These are phyloP conservation scores for Collybiopsis luxurians DNA, from an alignment of 768 basidiomycete species.

Conservation along the genomic window DNA sequence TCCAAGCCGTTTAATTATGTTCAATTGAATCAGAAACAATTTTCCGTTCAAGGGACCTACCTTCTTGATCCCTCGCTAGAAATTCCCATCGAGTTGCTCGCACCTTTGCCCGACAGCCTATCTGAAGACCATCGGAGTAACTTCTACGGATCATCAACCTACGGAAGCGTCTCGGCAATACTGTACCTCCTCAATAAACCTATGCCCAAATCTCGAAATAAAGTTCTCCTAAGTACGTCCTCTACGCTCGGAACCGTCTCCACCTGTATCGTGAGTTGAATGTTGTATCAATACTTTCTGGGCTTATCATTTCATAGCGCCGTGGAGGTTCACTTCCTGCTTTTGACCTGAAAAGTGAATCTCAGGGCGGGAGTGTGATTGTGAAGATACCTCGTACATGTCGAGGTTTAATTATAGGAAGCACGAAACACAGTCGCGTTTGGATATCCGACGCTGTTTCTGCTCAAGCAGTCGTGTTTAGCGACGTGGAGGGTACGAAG, in stretches of 20 bases:
- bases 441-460: slow-evolving; percentile 28
- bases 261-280: slow-evolving; percentile 18
- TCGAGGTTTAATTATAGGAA: slow-evolving; percentile 29
- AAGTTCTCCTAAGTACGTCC: slow-evolving; percentile 14
- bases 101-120: slow-evolving; percentile 30
- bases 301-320: neutral
- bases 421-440: slow-evolving; percentile 22
- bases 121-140: slow-evolving; percentile 38
- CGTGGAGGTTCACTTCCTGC: slow-evolving; percentile 17
- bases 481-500: slow-evolving; percentile 25
- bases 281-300: neutral
- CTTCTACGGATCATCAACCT: slow-evolving; percentile 28
- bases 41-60: slow-evolving; percentile 33
- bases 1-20: slow-evolving; percentile 32
- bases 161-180: slow-evolving; percentile 35
- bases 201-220: neutral
- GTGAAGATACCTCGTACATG: slow-evolving; percentile 40
- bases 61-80: slow-evolving; percentile 40
- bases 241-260: slow-evolving; percentile 27
- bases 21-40: slow-evolving; percentile 25
- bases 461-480: slow-evolving; percentile 25
- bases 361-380: slow-evolving; percentile 27
- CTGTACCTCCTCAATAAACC: slow-evolving; percentile 29
- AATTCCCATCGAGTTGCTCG: slow-evolving; percentile 36
- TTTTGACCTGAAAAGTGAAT: slow-evolving; percentile 18